Base-by-base conservation (phyloP, 495 filamentous ascomycete species). In the Aspergillus avenaceus region DNA sequence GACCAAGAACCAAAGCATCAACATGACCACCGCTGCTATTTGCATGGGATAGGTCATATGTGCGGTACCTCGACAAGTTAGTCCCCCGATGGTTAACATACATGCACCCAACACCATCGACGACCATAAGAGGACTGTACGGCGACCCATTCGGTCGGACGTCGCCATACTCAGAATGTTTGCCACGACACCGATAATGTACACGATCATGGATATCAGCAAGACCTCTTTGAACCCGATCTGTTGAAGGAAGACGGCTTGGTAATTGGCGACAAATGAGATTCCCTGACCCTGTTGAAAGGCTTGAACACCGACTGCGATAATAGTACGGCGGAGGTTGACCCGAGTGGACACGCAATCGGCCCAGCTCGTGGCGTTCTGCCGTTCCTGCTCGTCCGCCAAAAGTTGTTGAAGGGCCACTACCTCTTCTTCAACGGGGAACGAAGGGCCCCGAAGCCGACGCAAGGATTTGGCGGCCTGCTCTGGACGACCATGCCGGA, bases 281-380 rank as follows among this genome's bases (percentile, higher is more conserved):
- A 80, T 81, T 18, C 82, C 82, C 1, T 76, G 78, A 0, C 80
- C 78, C 5, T 80, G 79, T 49, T 84, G 81, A 12, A 78, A 68
- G 5, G 69, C 70, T 13, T 84, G 64, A 9, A 73, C 73, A n/a
- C 69, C 70, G 25, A 83, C 70, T 1, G 71, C 67, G 5, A 79
- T 50, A 22, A 71, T 54, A 4, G 74, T 80, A n/a, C 77, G 66
- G 13, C 75, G 74, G 19, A 71, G 57, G 52, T 81, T 76, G 12
- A 75, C 68, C 48, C 77, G 73, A 41, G 55, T 68, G 48, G 78
- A 78, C 49, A 79, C 77, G 53, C 81, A 73, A 52, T 81, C 77
- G 9, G 70, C 31, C 47, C 75, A 67, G 22, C 58, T 60, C 16
- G 71, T 45, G 32, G 60, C 57, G 24, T 62, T 58, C 14, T 68